A percentile compares a stretch with the other conserved stretches of the same genome.
Conservation (phyloP, 176 grass and related monocot species). For the Raddia guianensis region DNA sequence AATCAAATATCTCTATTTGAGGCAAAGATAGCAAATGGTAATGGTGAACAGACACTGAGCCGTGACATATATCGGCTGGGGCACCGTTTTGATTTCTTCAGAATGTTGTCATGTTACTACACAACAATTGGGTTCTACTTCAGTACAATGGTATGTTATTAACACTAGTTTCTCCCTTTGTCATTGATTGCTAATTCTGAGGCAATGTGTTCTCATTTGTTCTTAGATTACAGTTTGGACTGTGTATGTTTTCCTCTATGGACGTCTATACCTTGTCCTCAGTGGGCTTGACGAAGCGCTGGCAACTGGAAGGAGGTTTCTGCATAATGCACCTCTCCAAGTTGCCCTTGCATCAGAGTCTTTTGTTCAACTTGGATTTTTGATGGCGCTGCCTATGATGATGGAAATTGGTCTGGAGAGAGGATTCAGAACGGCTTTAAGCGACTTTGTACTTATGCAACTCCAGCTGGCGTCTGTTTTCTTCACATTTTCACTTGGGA, state of each 20-base stretch:
- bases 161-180: neutral
- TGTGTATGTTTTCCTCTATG: constrained; percentile 97
- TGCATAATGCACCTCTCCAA: constrained; percentile 84
- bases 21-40: constrained; percentile 99
- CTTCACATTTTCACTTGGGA: constrained; percentile 98
- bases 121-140: constrained; percentile 98
- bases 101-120: constrained; percentile 97
- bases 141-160: constrained; percentile 80
- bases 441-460: constrained; percentile 97
- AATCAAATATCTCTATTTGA: constrained; percentile 98
- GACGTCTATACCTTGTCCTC: constrained; percentile 90
- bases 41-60: constrained; percentile 94
- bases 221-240: constrained; percentile 86
- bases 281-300: constrained; percentile 89
- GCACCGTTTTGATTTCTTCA: constrained; percentile 98
- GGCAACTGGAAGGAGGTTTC: constrained; percentile 72
- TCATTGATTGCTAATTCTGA: neutral
- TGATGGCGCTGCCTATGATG: constrained; percentile 99
- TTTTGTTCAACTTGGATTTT: constrained; percentile 92
- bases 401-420: constrained; percentile 98
- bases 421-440: constrained; percentile 94
- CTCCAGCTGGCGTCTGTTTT: constrained; percentile 96
- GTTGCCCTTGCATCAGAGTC: constrained; percentile 96
- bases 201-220: constrained; percentile 20
- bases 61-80: constrained; percentile 93